Evolutionary conservation across 495 filamentous ascomycete species (phyloP).

Genomic region (Xylaria flabelliformis): DNA sequence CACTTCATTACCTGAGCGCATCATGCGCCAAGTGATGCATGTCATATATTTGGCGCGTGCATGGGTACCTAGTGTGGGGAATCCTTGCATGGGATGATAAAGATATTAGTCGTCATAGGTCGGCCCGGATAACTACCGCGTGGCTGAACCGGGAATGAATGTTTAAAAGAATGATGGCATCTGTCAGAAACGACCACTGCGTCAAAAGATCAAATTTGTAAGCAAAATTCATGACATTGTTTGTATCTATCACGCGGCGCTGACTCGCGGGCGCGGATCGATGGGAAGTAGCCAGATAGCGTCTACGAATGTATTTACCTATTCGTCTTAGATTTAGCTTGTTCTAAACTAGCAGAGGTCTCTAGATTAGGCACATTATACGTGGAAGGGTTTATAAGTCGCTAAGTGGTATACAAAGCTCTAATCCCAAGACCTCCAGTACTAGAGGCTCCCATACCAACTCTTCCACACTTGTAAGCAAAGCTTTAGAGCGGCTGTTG

Average conservation of each 20-base stretch:
- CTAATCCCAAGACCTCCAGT: no score
- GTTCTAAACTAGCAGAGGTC: background rate
- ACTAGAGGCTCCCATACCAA: no score
- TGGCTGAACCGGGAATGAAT: background rate
- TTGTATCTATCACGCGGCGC: background rate
- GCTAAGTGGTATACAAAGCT: no score
- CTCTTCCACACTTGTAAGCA: no score
- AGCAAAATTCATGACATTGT: background rate
- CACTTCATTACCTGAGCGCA: background rate
- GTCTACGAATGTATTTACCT: no score
- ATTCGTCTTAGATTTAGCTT: background rate
- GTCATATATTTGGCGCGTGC: conserved; percentile 2
- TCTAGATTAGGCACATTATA: background rate
- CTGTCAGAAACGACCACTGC: background rate
- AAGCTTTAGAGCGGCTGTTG: background rate
- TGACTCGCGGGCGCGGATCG: no score
- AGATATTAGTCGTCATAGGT: background rate
- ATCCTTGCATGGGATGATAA: background rate
- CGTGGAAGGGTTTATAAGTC: no score
- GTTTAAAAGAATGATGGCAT: background rate
- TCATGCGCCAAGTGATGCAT: background rate
- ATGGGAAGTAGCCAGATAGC: no score
- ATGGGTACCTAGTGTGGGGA: conserved; percentile 6
- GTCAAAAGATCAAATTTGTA: background rate
- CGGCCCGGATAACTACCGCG: background rate